phyloP scores from a whole-genome alignment of 306 rosid genomes.

The Quercus mongolica region DNA sequence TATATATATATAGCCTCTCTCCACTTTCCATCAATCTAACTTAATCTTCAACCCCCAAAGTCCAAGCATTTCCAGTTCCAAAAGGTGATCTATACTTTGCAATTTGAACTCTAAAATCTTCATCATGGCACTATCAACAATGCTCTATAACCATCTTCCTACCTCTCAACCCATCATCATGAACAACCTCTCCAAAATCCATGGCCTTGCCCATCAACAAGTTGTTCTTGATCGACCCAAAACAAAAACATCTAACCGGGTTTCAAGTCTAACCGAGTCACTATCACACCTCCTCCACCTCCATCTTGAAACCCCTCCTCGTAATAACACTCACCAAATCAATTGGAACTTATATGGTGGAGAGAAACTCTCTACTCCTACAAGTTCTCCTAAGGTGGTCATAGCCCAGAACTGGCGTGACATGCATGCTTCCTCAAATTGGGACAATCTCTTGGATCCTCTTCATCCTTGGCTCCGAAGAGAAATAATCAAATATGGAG shows the following conservation, averaged over 20 bases:
- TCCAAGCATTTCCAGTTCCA: neutral
- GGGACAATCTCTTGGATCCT: conserved; percentile 53
- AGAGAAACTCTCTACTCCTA: conserved; percentile 42
- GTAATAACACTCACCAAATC: neutral
- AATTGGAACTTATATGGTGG: conserved; percentile 11
- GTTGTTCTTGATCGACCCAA: conserved; percentile 15
- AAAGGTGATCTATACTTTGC: neutral
- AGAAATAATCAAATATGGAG: conserved; percentile 68
- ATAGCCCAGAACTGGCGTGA: conserved; percentile 52
- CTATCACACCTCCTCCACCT: conserved; percentile 47
- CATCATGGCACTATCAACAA: conserved; percentile 38
- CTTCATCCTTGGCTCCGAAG: conserved; percentile 57
- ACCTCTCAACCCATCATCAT: neutral
- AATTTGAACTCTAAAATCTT: neutral
- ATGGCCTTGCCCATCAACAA: conserved; percentile 26
- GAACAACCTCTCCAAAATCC: conserved; percentile 8
- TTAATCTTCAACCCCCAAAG: neutral
- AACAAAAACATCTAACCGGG: conserved; percentile 24
- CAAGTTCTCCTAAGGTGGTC: conserved; percentile 51
- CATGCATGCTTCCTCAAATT: conserved; percentile 42
- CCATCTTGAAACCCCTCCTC: conserved; percentile 31
- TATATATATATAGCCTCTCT: neutral
- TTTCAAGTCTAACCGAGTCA: conserved; percentile 41
- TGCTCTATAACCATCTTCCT: conserved; percentile 16
- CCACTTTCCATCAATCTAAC: neutral